phyloP scores from a whole-genome alignment of 352 stramenopile genomes.

The Phytophthora pseudosyringae region DNA sequence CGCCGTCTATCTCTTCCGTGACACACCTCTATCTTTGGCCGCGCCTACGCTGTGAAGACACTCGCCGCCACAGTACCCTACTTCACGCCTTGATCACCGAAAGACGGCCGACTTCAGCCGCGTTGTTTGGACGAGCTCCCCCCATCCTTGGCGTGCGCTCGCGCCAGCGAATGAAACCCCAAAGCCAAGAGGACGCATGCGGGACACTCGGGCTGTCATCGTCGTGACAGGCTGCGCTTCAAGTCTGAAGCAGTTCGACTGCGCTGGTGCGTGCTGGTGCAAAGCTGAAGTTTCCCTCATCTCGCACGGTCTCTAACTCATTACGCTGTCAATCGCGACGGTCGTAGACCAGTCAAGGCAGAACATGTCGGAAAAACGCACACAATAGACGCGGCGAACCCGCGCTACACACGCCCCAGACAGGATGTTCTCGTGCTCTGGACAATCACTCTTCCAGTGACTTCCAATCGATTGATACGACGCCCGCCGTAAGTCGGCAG shows the following conservation, averaged over 20 bases:
- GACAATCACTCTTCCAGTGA: slow-evolving; percentile 24
- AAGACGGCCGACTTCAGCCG: slow-evolving; percentile 2
- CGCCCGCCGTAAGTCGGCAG: slow-evolving; percentile 12
- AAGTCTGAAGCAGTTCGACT: slow-evolving; percentile 10
- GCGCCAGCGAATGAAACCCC: slow-evolving; percentile 6
- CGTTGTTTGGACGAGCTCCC: slow-evolving; percentile 15
- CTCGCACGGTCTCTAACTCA: slow-evolving; percentile 1
- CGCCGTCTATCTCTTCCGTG: slow-evolving; percentile 32
- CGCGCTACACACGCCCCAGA: slow-evolving; percentile 15
- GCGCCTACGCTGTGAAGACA: slow-evolving; percentile 25
- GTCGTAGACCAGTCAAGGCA: slow-evolving; percentile 22
- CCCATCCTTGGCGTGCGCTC: slow-evolving; percentile 23
- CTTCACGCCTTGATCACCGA: background rate
- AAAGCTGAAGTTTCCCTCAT: slow-evolving; percentile 26
- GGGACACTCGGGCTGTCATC: slow-evolving; percentile 10
- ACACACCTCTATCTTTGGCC: slow-evolving; percentile 30
- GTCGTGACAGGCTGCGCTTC: background rate
- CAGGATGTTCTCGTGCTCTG: slow-evolving; percentile 20
- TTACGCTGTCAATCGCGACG: background rate
- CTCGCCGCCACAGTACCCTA: slow-evolving; percentile 10
- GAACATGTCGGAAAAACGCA: slow-evolving; percentile 20
- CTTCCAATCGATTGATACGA: slow-evolving; percentile 40
- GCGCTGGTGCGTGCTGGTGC: slow-evolving; percentile 8
- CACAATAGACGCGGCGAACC: slow-evolving; percentile 25
- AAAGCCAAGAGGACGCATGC: slow-evolving; percentile 6